Evolutionary conservation across 202 grass and related monocot genomes (phyloP).

Genomic region (Zizania palustris): DNA sequence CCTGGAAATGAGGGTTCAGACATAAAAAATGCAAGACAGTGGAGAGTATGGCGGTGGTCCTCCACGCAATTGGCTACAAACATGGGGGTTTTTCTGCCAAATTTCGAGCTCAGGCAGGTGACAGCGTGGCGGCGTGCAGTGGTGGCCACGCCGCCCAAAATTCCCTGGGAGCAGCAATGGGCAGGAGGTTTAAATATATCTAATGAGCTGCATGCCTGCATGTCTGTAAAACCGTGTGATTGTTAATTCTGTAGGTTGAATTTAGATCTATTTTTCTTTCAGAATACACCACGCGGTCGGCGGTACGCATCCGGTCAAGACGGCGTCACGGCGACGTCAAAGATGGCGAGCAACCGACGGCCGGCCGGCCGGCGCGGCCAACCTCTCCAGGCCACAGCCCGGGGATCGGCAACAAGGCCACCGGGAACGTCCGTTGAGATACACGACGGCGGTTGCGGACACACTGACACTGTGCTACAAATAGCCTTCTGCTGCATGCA

Average conservation of each 20-base stretch:
- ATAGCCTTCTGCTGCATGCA: neutral
- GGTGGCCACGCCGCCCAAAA: too few species aligned
- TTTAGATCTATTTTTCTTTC: neutral
- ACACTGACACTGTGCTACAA: too few species aligned
- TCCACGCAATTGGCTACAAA: too few species aligned
- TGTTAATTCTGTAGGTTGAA: neutral
- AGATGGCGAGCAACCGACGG: slow-evolving; percentile 43
- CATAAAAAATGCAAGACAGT: too few species aligned
- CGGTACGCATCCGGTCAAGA: slow-evolving; percentile 1
- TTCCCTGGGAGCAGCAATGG: too few species aligned
- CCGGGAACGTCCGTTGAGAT: slow-evolving; percentile 33
- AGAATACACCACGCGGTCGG: neutral
- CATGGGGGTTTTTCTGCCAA: too few species aligned
- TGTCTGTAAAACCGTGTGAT: neutral
- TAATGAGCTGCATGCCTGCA: slow-evolving; percentile 6
- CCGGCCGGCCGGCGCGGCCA: slow-evolving; percentile 44
- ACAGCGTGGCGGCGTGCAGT: too few species aligned
- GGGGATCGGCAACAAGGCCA: slow-evolving; percentile 57
- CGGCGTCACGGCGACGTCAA: neutral
- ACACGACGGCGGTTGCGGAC: neutral
- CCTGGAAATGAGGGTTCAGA: too few species aligned
- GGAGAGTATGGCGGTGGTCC: too few species aligned
- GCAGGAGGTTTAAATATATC: too few species aligned
- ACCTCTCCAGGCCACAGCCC: slow-evolving; percentile 71
- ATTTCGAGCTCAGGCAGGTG: too few species aligned